These are phyloP conservation scores for Cladorrhinum samala DNA, from an alignment of 495 filamentous ascomycete genomes.

Conservation along the genomic window DNA sequence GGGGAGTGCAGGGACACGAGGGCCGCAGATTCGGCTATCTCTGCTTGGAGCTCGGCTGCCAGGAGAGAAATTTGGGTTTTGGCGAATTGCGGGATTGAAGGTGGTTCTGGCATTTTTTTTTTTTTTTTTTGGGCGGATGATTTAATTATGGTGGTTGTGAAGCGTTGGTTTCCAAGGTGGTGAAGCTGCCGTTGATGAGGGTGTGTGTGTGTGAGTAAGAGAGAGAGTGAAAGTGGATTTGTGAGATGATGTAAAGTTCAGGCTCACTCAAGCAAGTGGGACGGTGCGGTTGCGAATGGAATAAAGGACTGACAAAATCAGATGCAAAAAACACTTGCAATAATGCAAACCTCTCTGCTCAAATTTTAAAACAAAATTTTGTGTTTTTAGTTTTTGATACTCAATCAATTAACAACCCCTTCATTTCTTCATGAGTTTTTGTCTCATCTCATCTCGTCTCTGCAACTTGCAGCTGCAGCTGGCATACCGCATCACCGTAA, in stretches of 20 bases:
- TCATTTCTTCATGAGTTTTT: too few relatives aligned
- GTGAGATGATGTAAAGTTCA: neutral
- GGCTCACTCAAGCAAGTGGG: neutral
- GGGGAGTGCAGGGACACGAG: constrained; percentile 69
- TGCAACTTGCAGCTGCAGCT: too few relatives aligned
- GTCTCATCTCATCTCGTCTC: neutral
- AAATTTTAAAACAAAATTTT: neutral
- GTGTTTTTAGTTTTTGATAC: neutral
- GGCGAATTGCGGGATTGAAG: constrained; percentile 73
- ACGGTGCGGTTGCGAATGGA: too few relatives aligned
- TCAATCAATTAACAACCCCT: too few relatives aligned
- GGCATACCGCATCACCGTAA: neutral
- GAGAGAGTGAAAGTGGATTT: neutral
- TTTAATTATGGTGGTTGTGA: neutral
- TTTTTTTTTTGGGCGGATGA: neutral
- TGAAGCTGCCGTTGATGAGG: too few relatives aligned
- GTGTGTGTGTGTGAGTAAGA: neutral
- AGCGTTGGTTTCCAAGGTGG: neutral
- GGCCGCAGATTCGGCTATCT: constrained; percentile 63
- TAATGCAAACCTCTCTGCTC: neutral
- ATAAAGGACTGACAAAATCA: neutral
- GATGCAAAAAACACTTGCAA: too few relatives aligned
- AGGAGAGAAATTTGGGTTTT: constrained; percentile 72
- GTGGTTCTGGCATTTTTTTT: constrained; percentile 31
- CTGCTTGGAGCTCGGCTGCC: constrained; percentile 68